These are phyloP conservation scores for Phytopythium litorale DNA, from an alignment of 352 stramenopile genomes.

Conservation along the genomic window DNA sequence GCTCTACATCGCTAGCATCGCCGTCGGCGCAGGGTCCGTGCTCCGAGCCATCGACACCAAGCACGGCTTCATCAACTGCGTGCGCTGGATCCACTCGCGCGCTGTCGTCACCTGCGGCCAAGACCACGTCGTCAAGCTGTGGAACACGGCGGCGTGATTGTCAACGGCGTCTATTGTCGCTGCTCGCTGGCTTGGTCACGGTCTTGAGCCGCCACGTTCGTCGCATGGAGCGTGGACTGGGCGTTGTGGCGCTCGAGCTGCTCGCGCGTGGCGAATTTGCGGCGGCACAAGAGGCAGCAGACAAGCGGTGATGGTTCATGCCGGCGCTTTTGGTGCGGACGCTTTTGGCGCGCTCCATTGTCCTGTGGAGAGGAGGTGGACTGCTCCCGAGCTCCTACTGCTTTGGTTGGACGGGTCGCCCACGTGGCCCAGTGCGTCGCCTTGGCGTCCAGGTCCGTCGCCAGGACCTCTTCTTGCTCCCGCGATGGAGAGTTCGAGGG, in stretches of 20 bases:
- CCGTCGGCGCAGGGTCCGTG: constrained; percentile 22
- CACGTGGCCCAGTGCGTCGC: constrained; percentile 35
- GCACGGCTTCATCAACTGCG: constrained; percentile 64
- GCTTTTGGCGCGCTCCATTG: background rate
- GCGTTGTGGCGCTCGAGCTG: constrained; percentile 46
- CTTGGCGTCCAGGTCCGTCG: constrained; percentile 33
- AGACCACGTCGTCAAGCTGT: constrained; percentile 75
- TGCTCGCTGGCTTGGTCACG: constrained; percentile 3
- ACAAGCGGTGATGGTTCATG: constrained; percentile 6
- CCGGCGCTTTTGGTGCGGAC: background rate
- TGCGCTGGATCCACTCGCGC: constrained; percentile 42
- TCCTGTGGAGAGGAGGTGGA: background rate
- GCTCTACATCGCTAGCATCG: constrained; percentile 52
- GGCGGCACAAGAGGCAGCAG: constrained; percentile 65
- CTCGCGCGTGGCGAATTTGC: constrained; percentile 52
- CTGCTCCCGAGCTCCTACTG: background rate
- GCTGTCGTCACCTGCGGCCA: constrained; percentile 50
- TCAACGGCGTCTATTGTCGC: background rate
- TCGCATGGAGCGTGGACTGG: constrained; percentile 46
- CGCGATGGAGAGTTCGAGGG: constrained; percentile 3
- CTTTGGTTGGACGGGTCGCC: background rate
- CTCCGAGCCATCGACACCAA: constrained; percentile 35
- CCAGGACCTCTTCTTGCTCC: constrained; percentile 29
- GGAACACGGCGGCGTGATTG: constrained; percentile 20
- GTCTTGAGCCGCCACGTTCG: constrained; percentile 23